Evolutionary conservation across 1,139 yeast genomes (phyloP).

Genomic region (Nematodospora anomalae): DNA sequence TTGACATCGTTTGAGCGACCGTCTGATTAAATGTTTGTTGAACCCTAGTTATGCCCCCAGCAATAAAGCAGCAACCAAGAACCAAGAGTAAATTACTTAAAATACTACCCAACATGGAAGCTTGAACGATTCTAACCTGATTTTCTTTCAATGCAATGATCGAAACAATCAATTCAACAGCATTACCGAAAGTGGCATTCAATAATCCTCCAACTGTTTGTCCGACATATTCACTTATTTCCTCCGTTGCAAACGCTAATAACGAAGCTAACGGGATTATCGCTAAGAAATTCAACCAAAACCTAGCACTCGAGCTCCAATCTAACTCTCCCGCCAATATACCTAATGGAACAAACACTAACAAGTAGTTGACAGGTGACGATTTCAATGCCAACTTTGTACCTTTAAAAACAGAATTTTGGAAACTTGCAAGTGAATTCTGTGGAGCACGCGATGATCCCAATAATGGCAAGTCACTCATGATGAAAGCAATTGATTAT

Average conservation of each 20-base stretch:
- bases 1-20: conserved; percentile 96
- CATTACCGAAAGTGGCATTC: conserved; percentile 96
- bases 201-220: conserved; percentile 87
- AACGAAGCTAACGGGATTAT: conserved; percentile 91
- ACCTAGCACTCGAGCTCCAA: conserved; percentile 60
- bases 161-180: conserved; percentile 89
- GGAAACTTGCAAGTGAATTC: background rate
- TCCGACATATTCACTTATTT: conserved; percentile 82
- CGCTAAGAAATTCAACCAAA: conserved; percentile 79
- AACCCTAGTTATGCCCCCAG: conserved; percentile 84
- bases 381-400: conserved; percentile 45
- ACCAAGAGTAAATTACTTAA: conserved; percentile 84
- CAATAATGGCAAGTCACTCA: conserved; percentile 16
- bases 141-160: conserved; percentile 82
- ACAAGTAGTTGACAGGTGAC: conserved; percentile 74
- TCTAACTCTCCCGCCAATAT: conserved; percentile 61
- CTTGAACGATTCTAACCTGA: conserved; percentile 92
- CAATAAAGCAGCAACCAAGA: conserved; percentile 91
- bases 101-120: conserved; percentile 94
- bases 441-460: conserved; percentile 9
- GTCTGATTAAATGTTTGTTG: conserved; percentile 93
- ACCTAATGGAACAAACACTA: conserved; percentile 89
- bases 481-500: conserved; percentile 1
- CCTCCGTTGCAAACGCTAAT: conserved; percentile 90
- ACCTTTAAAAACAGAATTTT: conserved; percentile 12